phyloP scores from a whole-genome alignment of 2,329 filamentous ascomycete species.

The Aspergillus ruber region DNA sequence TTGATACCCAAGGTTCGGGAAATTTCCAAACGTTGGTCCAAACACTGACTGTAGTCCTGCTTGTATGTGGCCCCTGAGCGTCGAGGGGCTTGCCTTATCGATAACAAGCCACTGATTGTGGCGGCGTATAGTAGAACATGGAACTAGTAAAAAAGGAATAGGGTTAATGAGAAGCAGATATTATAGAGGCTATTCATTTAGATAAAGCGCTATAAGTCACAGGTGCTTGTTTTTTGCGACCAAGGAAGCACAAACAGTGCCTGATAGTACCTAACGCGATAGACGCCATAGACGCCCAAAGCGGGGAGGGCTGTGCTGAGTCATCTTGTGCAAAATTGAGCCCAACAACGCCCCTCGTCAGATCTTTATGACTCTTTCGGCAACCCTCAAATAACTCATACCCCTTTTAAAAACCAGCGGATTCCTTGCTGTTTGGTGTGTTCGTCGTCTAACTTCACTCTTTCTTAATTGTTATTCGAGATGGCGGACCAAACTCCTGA shows the following conservation, averaged over 20 bases:
- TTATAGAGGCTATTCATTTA: too few relatives aligned
- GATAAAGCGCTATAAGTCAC: too few relatives aligned
- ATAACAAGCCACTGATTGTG: constrained; percentile 15
- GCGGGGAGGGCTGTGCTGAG: constrained; percentile 20
- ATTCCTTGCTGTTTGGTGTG: constrained; percentile 15
- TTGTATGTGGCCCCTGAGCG: constrained; percentile 7
- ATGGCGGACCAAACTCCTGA: constrained; percentile 76
- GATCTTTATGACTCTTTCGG: constrained; percentile 6
- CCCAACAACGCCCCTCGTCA: constrained; percentile 19
- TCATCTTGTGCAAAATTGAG: constrained; percentile 25
- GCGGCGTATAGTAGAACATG: background rate
- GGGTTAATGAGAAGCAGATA: too few relatives aligned
- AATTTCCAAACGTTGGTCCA: background rate
- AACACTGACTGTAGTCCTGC: background rate
- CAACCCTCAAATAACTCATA: constrained; percentile 5
- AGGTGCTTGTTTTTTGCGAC: background rate
- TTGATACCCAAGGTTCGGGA: background rate
- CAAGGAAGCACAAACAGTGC: background rate
- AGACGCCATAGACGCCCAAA: constrained; percentile 4
- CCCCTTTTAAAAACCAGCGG: constrained; percentile 4
- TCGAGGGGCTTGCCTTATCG: constrained; percentile 14
- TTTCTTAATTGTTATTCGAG: constrained; percentile 23
- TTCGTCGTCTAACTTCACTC: constrained; percentile 16
- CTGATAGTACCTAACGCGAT: constrained; percentile 1
- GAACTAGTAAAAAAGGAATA: background rate